phyloP scores from a whole-genome alignment of 208 protist species.

The Endotrypanum monterogeii region DNA sequence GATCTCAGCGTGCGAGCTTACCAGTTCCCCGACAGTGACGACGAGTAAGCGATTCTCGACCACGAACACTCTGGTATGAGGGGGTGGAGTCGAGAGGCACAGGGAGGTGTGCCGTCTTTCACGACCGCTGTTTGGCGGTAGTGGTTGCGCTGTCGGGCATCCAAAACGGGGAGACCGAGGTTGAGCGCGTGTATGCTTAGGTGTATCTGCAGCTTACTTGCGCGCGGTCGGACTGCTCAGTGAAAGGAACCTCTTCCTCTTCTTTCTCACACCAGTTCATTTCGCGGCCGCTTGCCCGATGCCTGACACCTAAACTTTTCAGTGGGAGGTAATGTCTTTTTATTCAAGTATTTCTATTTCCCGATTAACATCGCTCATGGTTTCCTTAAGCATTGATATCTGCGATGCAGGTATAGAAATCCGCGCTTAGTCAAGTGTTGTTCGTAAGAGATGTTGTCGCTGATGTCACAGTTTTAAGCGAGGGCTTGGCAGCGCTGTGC shows the following conservation, averaged over 20 bases:
- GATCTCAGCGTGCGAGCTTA: slow-evolving; percentile 75
- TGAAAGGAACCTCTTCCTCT: background rate
- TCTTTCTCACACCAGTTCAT: background rate
- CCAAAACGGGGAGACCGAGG: background rate
- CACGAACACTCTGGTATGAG: background rate
- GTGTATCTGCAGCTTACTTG: background rate
- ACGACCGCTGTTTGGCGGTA: background rate
- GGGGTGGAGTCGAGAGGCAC: background rate
- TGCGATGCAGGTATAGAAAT: background rate
- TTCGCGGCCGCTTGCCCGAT: background rate
- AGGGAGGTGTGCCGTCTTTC: background rate
- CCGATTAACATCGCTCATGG: background rate
- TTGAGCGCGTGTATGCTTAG: background rate
- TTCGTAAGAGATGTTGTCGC: background rate
- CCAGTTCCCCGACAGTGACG: slow-evolving; percentile 86
- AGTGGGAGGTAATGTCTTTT: background rate
- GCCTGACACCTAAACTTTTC: too few relatives aligned
- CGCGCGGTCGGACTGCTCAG: background rate
- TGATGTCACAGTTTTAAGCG: background rate
- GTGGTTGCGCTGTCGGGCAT: background rate
- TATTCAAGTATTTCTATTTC: background rate
- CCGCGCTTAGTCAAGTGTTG: background rate
- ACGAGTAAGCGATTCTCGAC: slow-evolving; percentile 37
- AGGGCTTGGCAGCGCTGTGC: background rate
- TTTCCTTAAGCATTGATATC: background rate